Percentiles rank a stretch among this genome's conserved stretches.
Evolutionary conservation across 75 land plant genomes (phyloP).

Genomic region (Adiantum capillusveneris): DNA sequence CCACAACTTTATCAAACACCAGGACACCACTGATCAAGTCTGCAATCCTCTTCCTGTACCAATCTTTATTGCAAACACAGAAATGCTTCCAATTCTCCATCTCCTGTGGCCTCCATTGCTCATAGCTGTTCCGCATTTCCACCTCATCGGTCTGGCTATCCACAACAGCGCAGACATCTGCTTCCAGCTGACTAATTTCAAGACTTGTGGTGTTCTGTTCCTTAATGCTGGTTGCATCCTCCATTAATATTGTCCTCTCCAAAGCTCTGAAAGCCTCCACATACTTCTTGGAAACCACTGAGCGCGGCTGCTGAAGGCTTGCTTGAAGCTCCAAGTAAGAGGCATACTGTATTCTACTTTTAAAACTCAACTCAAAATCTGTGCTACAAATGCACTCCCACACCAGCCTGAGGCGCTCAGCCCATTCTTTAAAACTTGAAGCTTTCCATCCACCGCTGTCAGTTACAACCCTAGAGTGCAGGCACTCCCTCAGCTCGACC

Average conservation of each 20-base stretch:
- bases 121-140: no score
- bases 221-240: background rate
- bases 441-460: conserved; percentile 6
- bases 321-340: conserved; percentile 2
- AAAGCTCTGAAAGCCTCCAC: background rate
- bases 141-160: no score
- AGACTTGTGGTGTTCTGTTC: background rate
- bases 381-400: background rate
- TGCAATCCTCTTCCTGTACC: no score
- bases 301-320: no score
- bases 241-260: background rate
- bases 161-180: no score
- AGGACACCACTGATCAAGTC: no score
- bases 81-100: no score
- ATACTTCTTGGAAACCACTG: background rate
- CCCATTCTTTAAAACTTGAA: conserved; percentile 6
- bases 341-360: background rate
- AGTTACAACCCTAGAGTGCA: conserved; percentile 7
- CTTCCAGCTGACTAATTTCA: background rate
- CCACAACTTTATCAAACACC: no score
- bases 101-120: no score
- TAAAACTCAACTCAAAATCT: conserved; percentile 15
- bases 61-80: no score
- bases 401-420: conserved; percentile 3
- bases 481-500: conserved; percentile 3